Conservation (phyloP, 768 basidiomycete species). For the Rhizopogon rudus region DNA sequence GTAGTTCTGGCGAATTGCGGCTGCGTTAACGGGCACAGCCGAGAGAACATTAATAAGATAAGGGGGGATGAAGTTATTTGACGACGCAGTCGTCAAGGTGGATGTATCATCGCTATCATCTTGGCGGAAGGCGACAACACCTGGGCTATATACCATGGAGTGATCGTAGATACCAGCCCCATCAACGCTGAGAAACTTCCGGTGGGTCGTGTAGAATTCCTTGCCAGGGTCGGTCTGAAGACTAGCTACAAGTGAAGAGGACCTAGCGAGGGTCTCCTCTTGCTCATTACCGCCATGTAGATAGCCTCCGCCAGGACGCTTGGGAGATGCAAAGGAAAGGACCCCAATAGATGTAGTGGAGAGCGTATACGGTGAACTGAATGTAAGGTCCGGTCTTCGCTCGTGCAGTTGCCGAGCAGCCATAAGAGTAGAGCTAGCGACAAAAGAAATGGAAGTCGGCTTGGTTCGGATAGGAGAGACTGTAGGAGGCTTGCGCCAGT, state of each 20-base stretch:
- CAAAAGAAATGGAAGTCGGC: constrained; percentile 25
- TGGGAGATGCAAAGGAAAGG: constrained; percentile 39
- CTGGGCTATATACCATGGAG: constrained; percentile 43
- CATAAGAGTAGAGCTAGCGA: constrained; percentile 25
- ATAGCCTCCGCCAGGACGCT: constrained; percentile 40
- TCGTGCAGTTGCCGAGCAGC: constrained; percentile 23
- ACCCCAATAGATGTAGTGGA: constrained; percentile 30
- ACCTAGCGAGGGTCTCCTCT: constrained; percentile 38
- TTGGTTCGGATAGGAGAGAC: neutral
- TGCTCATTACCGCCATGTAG: constrained; percentile 42
- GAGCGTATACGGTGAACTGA: constrained; percentile 9
- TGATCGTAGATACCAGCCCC: constrained; percentile 42
- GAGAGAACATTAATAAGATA: constrained; percentile 36
- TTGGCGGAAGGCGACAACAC: constrained; percentile 37
- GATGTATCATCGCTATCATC: constrained; percentile 27
- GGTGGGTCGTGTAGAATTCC: constrained; percentile 38
- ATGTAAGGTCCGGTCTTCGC: constrained; percentile 9
- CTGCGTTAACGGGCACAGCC: constrained; percentile 39
- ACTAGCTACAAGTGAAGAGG: constrained; percentile 35
- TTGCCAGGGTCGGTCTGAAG: constrained; percentile 28
- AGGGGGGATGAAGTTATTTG: constrained; percentile 30
- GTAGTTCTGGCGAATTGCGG: constrained; percentile 35
- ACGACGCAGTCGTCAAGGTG: constrained; percentile 1
- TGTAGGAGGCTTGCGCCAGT: constrained; percentile 23
- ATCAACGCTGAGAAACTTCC: constrained; percentile 26